These are phyloP conservation scores for Saccharomycopsis selenospora DNA, from an alignment of 805 yeast genomes.

Conservation along the genomic window DNA sequence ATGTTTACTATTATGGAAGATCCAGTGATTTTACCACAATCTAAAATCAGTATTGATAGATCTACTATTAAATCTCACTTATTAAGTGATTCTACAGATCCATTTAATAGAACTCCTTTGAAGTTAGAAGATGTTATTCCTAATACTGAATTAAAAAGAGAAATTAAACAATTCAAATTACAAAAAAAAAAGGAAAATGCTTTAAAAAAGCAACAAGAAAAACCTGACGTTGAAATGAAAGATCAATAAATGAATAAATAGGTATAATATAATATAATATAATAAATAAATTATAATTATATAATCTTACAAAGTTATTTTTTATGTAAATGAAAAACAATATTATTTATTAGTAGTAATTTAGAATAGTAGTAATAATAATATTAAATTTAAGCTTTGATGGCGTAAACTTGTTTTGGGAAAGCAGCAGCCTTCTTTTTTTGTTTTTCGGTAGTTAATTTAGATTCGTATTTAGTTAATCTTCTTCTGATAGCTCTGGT, in stretches of 20 bases:
- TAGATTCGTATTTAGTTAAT: constrained; percentile 81
- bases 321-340: no score
- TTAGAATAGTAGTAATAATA: no score
- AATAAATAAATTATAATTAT: no score
- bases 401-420: constrained; percentile 98
- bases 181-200: constrained; percentile 32
- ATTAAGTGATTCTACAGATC: constrained; percentile 92
- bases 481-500: constrained; percentile 99
- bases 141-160: constrained; percentile 56
- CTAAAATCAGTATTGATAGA: constrained; percentile 78
- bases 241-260: background rate
- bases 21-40: constrained; percentile 89
- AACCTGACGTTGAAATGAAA: constrained; percentile 4
- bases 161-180: constrained; percentile 51
- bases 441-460: constrained; percentile 77
- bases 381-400: constrained; percentile 88
- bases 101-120: constrained; percentile 89
- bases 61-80: constrained; percentile 90
- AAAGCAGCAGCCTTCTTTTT: constrained; percentile 88
- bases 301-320: no score
- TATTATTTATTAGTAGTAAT: no score
- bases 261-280: background rate
- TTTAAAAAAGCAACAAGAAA: background rate
- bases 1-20: constrained; percentile 95
- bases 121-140: constrained; percentile 83